Conservation (phyloP, 1,284 basidiomycete species). For the Papiliotrema fonsecae region DNA sequence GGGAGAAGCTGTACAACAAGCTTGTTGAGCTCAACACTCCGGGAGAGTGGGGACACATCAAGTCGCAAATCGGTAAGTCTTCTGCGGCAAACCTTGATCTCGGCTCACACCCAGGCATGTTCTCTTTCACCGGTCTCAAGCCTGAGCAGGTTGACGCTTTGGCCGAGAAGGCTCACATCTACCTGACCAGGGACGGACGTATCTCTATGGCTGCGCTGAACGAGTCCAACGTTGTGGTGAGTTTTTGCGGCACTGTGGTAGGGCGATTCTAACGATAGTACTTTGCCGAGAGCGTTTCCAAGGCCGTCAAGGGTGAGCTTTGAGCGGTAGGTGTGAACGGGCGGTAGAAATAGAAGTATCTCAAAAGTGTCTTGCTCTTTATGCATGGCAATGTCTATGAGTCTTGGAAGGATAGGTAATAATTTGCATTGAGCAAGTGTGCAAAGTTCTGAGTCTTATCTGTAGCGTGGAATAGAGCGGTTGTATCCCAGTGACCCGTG, state of each 20-base stretch:
- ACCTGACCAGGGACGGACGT: slow-evolving; percentile 65
- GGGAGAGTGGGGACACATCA: slow-evolving; percentile 92
- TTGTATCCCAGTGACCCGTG: too few species aligned
- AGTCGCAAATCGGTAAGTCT: slow-evolving; percentile 54
- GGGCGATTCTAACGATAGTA: slow-evolving; percentile 68
- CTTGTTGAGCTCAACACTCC: slow-evolving; percentile 84
- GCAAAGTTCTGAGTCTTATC: too few species aligned
- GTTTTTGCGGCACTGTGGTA: not conserved
- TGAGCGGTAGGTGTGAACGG: not conserved
- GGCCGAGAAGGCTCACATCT: slow-evolving; percentile 89
- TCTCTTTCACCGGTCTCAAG: slow-evolving; percentile 80
- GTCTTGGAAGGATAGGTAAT: too few species aligned
- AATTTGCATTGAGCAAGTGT: too few species aligned
- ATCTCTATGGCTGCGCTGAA: slow-evolving; percentile 97
- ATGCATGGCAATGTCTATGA: not conserved
- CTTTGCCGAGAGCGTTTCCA: slow-evolving; percentile 79
- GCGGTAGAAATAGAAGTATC: not conserved
- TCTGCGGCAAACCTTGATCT: not conserved
- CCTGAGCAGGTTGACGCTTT: slow-evolving; percentile 78
- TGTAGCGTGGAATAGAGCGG: too few species aligned
- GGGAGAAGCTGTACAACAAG: slow-evolving; percentile 73
- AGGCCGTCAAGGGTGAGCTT: slow-evolving; percentile 71
- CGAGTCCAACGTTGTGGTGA: slow-evolving; percentile 68
- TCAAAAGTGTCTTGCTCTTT: not conserved
- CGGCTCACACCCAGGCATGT: slow-evolving; percentile 29